Conservation (phyloP, 257 asterid species). For the Salvia miltiorrhiza region DNA sequence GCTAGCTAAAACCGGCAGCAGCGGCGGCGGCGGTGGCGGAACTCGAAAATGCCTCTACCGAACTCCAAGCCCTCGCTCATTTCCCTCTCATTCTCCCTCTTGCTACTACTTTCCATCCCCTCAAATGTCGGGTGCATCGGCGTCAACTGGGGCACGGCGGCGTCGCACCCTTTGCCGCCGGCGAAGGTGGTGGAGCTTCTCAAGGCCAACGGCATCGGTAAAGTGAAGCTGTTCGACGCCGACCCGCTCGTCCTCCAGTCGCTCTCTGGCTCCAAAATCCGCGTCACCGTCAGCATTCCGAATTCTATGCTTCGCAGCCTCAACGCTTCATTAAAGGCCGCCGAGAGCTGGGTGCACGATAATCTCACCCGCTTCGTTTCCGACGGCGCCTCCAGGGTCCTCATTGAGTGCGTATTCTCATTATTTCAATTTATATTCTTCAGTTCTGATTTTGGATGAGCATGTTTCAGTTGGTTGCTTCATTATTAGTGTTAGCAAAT, state of each 20-base stretch:
- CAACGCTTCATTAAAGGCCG: constrained; percentile 69
- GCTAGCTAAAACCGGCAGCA: constrained; percentile 13
- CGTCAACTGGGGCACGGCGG: constrained; percentile 84
- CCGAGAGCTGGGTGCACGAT: constrained; percentile 82
- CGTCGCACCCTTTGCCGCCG: constrained; percentile 81
- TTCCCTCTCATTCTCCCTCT: not conserved
- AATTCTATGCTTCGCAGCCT: constrained; percentile 71
- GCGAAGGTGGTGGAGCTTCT: constrained; percentile 68
- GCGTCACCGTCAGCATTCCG: constrained; percentile 75
- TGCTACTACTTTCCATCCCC: constrained; percentile 2
- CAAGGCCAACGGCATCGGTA: constrained; percentile 54
- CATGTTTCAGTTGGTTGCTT: not conserved
- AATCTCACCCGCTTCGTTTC: constrained; percentile 78
- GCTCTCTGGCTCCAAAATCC: constrained; percentile 59
- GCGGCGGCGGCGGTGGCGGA: constrained; percentile 4
- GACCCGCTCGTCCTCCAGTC: constrained; percentile 58
- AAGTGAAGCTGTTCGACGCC: constrained; percentile 72
- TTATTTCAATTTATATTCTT: not conserved
- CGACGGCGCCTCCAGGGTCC: constrained; percentile 48
- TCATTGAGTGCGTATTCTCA: constrained; percentile 47
- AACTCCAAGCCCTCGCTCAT: constrained; percentile 18
- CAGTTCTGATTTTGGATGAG: not conserved
- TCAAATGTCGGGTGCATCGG: constrained; percentile 44
- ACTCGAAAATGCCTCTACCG: constrained; percentile 29
- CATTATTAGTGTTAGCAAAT: not conserved